Evolutionary conservation across 2,329 filamentous ascomycete species (phyloP).

Genomic region (Berkeleyomyces basicola): DNA sequence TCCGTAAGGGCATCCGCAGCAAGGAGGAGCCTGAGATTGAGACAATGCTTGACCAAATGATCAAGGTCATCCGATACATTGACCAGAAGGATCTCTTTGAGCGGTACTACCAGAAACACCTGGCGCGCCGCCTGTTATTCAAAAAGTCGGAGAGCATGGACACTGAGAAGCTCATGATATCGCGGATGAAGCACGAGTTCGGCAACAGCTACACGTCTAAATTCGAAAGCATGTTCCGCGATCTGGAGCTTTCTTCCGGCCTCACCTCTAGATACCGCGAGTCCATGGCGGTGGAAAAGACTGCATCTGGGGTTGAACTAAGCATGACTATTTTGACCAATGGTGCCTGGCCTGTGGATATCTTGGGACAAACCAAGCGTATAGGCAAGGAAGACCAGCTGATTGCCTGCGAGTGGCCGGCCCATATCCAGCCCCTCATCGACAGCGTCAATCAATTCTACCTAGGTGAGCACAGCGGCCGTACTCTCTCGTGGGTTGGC

Average conservation of each 20-base stretch:
- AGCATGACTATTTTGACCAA: slow-evolving; percentile 74
- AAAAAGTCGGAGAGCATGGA: slow-evolving; percentile 82
- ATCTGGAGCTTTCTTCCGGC: slow-evolving; percentile 78
- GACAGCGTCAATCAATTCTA: slow-evolving; percentile 66
- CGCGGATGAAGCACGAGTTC: slow-evolving; percentile 90
- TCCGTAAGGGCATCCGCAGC: slow-evolving; percentile 84
- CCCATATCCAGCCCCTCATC: slow-evolving; percentile 3
- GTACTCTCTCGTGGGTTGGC: slow-evolving; percentile 69
- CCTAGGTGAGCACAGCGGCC: slow-evolving; percentile 67
- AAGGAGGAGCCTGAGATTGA: slow-evolving; percentile 84
- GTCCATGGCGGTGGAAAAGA: slow-evolving; percentile 23
- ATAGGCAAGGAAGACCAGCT: slow-evolving; percentile 26
- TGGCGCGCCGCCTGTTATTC: slow-evolving; percentile 73
- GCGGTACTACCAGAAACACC: slow-evolving; percentile 93
- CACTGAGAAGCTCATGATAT: slow-evolving; percentile 88
- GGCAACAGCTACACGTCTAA: slow-evolving; percentile 88
- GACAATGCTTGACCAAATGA: slow-evolving; percentile 69
- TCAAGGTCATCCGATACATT: slow-evolving; percentile 72
- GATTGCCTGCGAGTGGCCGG: slow-evolving; percentile 19
- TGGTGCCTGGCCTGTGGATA: slow-evolving; percentile 88
- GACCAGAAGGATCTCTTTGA: slow-evolving; percentile 91
- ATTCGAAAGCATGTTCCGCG: slow-evolving; percentile 95
- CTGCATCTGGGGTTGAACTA: slow-evolving; percentile 46
- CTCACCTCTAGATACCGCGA: slow-evolving; percentile 51
- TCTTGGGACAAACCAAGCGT: slow-evolving; percentile 44